Evolutionary conservation across 78 protist genomes (phyloP).

Genomic region (Dictyostelium intermedium): DNA sequence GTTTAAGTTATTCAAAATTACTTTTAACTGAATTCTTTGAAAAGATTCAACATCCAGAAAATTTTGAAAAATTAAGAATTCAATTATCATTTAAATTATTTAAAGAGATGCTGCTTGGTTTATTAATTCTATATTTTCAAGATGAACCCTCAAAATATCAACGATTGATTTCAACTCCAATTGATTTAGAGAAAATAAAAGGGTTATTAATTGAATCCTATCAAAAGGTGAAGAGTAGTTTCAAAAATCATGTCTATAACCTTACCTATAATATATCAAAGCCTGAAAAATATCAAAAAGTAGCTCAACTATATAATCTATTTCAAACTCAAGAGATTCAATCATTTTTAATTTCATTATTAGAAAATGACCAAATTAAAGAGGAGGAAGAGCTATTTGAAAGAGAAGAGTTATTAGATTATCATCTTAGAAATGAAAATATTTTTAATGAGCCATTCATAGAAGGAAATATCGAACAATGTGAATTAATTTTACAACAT

Average conservation of each 20-base stretch:
- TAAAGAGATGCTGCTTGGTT: neutral
- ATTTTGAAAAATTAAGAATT: neutral
- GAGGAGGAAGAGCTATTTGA: neutral
- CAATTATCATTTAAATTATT: neutral
- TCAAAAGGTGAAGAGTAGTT: neutral
- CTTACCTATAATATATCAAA: too few species aligned
- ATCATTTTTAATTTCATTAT: neutral
- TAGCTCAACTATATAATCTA: neutral
- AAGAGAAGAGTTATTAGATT: neutral
- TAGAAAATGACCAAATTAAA: neutral
- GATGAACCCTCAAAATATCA: neutral
- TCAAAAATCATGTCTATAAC: neutral
- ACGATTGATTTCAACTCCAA: neutral
- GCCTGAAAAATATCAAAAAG: neutral
- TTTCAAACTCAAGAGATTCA: neutral
- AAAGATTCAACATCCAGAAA: neutral
- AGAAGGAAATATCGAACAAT: neutral
- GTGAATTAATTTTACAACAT: neutral
- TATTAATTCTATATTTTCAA: neutral
- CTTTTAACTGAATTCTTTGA: neutral
- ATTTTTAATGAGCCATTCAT: neutral
- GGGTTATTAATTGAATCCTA: neutral
- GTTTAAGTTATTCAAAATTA: neutral
- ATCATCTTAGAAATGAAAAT: neutral
- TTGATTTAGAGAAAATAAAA: too few species aligned